phyloP scores from a whole-genome alignment of 1,284 basidiomycete genomes.

The Phellinidium pouzarii region DNA sequence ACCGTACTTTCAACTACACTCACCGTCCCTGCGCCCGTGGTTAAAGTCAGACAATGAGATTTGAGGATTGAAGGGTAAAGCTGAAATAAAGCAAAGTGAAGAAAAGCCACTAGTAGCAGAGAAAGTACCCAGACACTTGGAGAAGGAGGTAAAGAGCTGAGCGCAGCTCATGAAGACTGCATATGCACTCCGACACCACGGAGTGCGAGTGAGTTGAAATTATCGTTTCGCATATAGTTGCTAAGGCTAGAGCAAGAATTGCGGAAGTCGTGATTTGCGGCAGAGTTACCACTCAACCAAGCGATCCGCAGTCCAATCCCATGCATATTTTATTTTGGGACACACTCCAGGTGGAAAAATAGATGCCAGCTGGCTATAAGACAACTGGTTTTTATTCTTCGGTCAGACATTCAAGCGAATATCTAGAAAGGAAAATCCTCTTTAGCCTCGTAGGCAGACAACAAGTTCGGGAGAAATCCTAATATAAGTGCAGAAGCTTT shows the following conservation, averaged over 20 bases:
- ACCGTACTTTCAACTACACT: not conserved
- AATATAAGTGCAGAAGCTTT: too few relatives aligned
- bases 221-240: not conserved
- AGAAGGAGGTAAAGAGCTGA: not conserved
- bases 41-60: not conserved
- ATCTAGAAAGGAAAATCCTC: too few relatives aligned
- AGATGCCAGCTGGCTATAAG: too few relatives aligned
- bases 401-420: too few relatives aligned
- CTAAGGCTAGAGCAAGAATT: not conserved
- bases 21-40: constrained; percentile 7
- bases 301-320: not conserved
- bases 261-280: constrained; percentile 2
- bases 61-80: not conserved
- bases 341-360: too few relatives aligned
- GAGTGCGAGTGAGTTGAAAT: not conserved
- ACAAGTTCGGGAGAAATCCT: too few relatives aligned
- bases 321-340: not conserved
- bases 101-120: not conserved
- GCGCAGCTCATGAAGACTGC: not conserved
- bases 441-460: too few relatives aligned
- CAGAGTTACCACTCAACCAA: constrained; percentile 3
- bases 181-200: not conserved
- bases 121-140: not conserved
- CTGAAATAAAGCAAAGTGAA: not conserved
- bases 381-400: too few relatives aligned